Evolutionary conservation across 371 early-diverging fungal species (phyloP).

Genomic region (Mortierella sp.): DNA sequence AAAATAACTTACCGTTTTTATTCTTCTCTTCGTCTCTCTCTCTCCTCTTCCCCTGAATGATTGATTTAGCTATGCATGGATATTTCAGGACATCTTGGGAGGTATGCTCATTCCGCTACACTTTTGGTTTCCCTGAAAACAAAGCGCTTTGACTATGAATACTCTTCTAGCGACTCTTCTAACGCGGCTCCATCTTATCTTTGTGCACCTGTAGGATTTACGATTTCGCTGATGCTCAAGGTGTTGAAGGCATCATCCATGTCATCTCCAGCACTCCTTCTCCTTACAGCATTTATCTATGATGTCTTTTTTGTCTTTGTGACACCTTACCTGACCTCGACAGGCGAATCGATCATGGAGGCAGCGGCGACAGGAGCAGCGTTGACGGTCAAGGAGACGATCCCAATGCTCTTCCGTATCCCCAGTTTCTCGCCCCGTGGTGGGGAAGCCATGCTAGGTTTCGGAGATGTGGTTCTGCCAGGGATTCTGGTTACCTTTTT

Average conservation of each 20-base stretch:
- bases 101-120: conserved; percentile 18
- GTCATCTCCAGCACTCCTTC: conserved; percentile 48
- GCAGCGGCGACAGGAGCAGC: conserved; percentile 59
- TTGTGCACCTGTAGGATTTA: conserved; percentile 33
- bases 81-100: conserved; percentile 57
- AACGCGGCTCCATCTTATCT: neutral
- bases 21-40: neutral
- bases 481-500: conserved; percentile 55
- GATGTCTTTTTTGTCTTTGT: conserved; percentile 60
- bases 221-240: conserved; percentile 41
- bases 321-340: conserved; percentile 51
- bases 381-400: conserved; percentile 53
- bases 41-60: neutral
- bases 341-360: conserved; percentile 59
- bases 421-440: conserved; percentile 28
- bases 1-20: neutral
- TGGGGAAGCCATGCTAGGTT: conserved; percentile 58
- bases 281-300: conserved; percentile 55
- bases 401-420: conserved; percentile 57
- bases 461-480: conserved; percentile 59
- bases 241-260: conserved; percentile 50
- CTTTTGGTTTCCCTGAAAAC: neutral
- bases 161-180: neutral
- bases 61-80: conserved; percentile 42
- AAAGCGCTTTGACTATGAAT: neutral